phyloP scores from a whole-genome alignment of 768 basidiomycete genomes.

The Cubamyces sp. region DNA sequence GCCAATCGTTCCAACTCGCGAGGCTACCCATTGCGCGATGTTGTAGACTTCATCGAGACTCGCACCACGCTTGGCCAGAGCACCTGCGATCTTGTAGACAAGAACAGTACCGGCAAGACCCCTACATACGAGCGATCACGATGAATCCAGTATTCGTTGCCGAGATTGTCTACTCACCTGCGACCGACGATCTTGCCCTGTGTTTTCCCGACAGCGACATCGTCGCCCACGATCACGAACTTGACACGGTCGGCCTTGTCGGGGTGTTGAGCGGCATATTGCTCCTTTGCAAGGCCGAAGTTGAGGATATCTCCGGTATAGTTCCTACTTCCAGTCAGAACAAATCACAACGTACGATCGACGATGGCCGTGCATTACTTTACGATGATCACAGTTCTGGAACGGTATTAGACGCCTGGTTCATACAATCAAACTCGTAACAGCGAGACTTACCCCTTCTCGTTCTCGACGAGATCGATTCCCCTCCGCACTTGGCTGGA shows the following conservation, averaged over 20 bases:
- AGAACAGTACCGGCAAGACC: constrained; percentile 82
- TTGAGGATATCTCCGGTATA: constrained; percentile 92
- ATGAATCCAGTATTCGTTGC: not conserved
- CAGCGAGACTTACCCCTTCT: constrained; percentile 58
- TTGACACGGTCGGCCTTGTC: constrained; percentile 67
- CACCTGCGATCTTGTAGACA: constrained; percentile 92
- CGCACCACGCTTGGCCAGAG: constrained; percentile 70
- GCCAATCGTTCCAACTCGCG: constrained; percentile 79
- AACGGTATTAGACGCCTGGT: not conserved
- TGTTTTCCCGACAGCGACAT: constrained; percentile 81
- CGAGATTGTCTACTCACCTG: constrained; percentile 45
- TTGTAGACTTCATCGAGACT: constrained; percentile 69
- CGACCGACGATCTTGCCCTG: constrained; percentile 87
- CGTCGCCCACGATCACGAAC: constrained; percentile 87
- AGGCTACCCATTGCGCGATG: constrained; percentile 65
- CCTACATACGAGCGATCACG: constrained; percentile 40
- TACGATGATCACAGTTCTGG: constrained; percentile 79
- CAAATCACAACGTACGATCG: not conserved
- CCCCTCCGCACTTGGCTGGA: constrained; percentile 81
- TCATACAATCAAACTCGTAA: not conserved
- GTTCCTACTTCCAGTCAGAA: constrained; percentile 51
- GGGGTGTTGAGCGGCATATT: constrained; percentile 72
- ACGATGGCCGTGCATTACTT: constrained; percentile 53
- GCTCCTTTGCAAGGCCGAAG: constrained; percentile 89
- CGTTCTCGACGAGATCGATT: constrained; percentile 74